Conservation (phyloP, 2,329 filamentous ascomycete species). For the Colletotrichum noveboracense region DNA sequence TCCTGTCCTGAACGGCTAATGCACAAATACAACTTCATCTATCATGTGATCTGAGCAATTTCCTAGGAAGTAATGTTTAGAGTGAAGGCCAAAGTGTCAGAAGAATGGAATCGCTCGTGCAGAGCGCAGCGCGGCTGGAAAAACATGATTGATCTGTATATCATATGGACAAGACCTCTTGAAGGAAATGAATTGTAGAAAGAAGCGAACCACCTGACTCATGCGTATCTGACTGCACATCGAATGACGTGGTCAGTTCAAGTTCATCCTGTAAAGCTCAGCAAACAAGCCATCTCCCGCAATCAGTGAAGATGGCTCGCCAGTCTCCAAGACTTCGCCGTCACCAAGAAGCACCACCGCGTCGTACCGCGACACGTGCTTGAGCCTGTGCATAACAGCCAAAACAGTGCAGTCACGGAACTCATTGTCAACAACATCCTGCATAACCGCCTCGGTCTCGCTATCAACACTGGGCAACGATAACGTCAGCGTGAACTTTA, state of each 20-base stretch:
- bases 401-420: constrained; percentile 26
- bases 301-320: neutral
- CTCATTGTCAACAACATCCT: constrained; percentile 26
- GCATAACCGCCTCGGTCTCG: constrained; percentile 27
- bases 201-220: neutral
- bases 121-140: no score
- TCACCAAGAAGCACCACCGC: constrained; percentile 22
- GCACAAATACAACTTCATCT: no score
- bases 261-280: neutral
- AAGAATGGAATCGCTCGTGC: no score
- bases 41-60: no score
- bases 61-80: no score
- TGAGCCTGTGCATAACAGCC: constrained; percentile 26
- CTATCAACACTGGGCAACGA: constrained; percentile 22
- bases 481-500: neutral
- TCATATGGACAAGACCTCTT: no score
- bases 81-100: no score
- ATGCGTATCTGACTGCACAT: neutral
- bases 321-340: neutral
- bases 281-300: neutral
- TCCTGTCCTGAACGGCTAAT: no score
- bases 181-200: neutral
- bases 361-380: constrained; percentile 23
- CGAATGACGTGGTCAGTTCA: neutral
- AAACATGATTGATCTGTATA: no score